Evolutionary conservation across 345 rosid genomes (phyloP).

Genomic region (Sapria himalayana): DNA sequence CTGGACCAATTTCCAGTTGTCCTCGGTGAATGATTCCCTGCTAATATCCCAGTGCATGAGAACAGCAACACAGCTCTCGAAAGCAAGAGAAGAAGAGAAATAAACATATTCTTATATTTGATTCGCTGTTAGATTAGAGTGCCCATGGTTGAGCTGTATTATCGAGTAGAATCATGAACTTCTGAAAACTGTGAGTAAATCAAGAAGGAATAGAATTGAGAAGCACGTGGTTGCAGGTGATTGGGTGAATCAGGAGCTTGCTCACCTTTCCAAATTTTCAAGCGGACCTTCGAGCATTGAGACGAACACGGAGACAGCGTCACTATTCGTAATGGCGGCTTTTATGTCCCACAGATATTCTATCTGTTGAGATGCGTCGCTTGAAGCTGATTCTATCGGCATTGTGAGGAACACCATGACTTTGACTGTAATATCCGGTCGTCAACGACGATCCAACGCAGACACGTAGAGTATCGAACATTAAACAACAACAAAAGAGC

Average conservation of each 20-base stretch:
- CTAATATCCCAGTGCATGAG: no score
- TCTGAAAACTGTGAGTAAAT: no score
- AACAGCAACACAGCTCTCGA: no score
- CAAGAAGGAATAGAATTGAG: no score
- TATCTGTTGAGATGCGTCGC: slow-evolving; percentile 47
- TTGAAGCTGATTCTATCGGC: slow-evolving; percentile 70
- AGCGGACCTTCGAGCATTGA: slow-evolving; percentile 67
- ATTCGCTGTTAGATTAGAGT: no score
- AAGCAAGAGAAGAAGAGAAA: no score
- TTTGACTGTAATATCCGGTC: slow-evolving; percentile 36
- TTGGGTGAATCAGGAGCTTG: no score
- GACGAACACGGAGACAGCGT: slow-evolving; percentile 41
- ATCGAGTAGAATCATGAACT: no score
- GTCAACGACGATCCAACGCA: not conserved
- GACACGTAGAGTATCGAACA: not conserved
- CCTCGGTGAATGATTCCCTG: slow-evolving; percentile 69
- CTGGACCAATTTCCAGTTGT: slow-evolving; percentile 94
- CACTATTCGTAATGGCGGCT: slow-evolving; percentile 47
- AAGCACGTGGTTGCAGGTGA: no score
- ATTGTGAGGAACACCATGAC: slow-evolving; percentile 75
- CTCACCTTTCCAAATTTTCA: slow-evolving; percentile 59
- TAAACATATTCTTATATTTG: no score
- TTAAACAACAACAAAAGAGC: not conserved
- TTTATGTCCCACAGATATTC: slow-evolving; percentile 77
- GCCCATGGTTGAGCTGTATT: no score